A percentile compares a stretch with the other conserved stretches of the same genome.
Conservation (phyloP, 352 stramenopile species). For the Globisporangium polare region DNA sequence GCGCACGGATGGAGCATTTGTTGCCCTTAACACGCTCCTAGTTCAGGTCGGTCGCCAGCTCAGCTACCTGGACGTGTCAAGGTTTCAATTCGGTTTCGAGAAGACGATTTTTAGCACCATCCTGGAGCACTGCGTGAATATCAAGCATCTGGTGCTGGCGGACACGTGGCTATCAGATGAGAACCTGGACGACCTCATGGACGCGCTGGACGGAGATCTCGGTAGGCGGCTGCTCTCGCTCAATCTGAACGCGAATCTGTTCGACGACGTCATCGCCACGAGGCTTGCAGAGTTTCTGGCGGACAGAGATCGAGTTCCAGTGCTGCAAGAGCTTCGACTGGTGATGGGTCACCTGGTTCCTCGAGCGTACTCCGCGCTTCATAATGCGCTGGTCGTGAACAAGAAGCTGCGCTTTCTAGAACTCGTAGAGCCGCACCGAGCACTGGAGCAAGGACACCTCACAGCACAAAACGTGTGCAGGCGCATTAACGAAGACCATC, state of each 20-base stretch:
- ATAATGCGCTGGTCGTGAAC: slow-evolving; percentile 1
- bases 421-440: neutral
- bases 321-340: slow-evolving; percentile 8
- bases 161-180: neutral
- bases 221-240: neutral
- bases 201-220: neutral
- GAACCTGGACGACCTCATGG: neutral
- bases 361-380: neutral
- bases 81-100: neutral
- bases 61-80: neutral
- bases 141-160: neutral
- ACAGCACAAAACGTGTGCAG: neutral
- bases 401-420: slow-evolving; percentile 5
- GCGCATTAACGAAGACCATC: neutral
- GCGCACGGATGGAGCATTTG: neutral
- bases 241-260: slow-evolving; percentile 4
- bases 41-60: neutral
- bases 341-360: neutral
- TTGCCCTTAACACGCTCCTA: neutral
- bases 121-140: slow-evolving; percentile 7
- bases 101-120: neutral
- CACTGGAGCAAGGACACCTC: neutral
- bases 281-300: neutral
- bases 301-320: neutral
- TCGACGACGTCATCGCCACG: neutral